Evolutionary conservation across 2,329 filamentous ascomycete genomes (phyloP).

Genomic region (Talaromyces sp.): DNA sequence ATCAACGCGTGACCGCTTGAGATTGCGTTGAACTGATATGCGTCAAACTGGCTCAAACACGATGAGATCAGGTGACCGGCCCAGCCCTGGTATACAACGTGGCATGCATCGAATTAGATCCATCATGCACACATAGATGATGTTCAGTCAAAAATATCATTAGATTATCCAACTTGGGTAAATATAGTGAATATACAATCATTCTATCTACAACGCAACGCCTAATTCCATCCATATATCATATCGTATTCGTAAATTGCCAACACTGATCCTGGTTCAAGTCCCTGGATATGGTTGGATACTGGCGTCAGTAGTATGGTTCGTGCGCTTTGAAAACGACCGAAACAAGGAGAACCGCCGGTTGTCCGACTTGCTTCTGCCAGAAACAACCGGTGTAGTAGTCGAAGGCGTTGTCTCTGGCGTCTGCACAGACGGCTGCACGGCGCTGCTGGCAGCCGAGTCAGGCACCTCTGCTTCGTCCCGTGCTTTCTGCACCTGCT

Average conservation of each 20-base stretch:
- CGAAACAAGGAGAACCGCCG: conserved; percentile 8
- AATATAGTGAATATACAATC: background rate
- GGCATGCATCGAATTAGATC: background rate
- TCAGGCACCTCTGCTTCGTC: conserved; percentile 15
- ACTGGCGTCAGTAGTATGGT: conserved; percentile 13
- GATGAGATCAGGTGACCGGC: background rate
- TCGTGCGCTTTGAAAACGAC: conserved; percentile 16
- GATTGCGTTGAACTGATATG: no score
- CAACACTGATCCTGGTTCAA: conserved; percentile 12
- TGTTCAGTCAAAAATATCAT: no score
- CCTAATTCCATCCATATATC: background rate
- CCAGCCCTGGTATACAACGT: background rate
- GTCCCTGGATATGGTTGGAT: conserved; percentile 34
- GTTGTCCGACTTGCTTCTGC: conserved; percentile 2
- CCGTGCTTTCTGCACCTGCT: conserved; percentile 32
- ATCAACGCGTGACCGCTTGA: background rate
- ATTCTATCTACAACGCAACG: background rate
- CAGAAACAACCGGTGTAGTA: background rate
- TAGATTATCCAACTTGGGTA: no score
- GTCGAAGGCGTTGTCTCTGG: background rate
- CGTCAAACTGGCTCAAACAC: background rate
- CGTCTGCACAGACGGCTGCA: background rate
- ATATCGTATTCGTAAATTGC: background rate
- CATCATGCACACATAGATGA: background rate
- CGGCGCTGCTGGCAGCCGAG: background rate